Conservation (phyloP, 768 basidiomycete genomes). For the Naganishia vaughanmartiniae region DNA sequence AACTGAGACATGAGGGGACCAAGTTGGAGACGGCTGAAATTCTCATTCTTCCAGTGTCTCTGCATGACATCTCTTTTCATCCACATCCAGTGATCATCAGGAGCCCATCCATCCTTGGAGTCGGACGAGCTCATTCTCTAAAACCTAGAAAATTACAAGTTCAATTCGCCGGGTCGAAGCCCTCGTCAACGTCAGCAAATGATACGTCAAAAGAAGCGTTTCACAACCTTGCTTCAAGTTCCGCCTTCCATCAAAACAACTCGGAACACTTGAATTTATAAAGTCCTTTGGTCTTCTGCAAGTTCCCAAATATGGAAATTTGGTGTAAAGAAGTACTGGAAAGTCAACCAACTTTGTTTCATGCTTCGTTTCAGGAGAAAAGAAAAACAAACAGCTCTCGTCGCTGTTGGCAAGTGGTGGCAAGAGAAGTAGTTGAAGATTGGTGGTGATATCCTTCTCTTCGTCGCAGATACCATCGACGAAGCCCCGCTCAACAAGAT, state of each 20-base stretch:
- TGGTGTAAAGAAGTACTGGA: not conserved
- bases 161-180: too few species aligned
- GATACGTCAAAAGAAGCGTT: not conserved
- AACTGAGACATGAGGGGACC: too few species aligned
- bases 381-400: not conserved
- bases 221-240: too few species aligned
- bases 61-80: too few species aligned
- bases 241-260: not conserved
- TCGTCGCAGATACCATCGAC: not conserved
- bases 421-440: not conserved
- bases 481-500: not conserved
- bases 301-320: not conserved
- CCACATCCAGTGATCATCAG: too few species aligned
- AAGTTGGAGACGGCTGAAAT: too few species aligned
- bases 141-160: too few species aligned
- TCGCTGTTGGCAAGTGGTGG: not conserved
- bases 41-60: too few species aligned
- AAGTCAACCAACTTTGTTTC: not conserved
- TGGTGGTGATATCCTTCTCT: not conserved
- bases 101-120: too few species aligned
- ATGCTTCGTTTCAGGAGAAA: constrained; percentile 1
- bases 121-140: too few species aligned
- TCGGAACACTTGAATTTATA: not conserved
- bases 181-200: too few species aligned
- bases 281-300: not conserved